Conservation (phyloP, 2,329 filamentous ascomycete species). For the Helotiales sp. region DNA sequence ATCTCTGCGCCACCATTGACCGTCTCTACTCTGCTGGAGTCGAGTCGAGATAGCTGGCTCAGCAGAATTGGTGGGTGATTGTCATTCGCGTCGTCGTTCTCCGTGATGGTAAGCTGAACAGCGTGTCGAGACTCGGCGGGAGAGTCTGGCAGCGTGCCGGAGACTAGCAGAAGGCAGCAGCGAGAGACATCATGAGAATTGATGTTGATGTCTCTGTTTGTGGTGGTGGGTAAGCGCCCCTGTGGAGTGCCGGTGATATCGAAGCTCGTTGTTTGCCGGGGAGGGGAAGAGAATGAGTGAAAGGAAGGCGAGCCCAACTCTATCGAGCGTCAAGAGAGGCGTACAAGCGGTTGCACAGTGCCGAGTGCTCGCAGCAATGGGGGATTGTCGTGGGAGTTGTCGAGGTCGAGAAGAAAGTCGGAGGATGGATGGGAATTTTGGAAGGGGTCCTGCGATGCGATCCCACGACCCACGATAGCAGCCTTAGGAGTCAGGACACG, state of each 20-base stretch:
- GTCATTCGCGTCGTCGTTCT: slow-evolving; percentile 26
- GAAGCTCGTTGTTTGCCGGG: not conserved
- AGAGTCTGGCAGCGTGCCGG: slow-evolving; percentile 22
- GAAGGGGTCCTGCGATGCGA: not conserved
- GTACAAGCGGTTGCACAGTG: slow-evolving; percentile 3
- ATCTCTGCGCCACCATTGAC: slow-evolving; percentile 31
- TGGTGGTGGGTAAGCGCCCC: slow-evolving; percentile 17
- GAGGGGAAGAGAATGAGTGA: not conserved
- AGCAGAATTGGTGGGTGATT: slow-evolving; percentile 4
- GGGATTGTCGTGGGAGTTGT: slow-evolving; percentile 13
- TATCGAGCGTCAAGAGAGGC: slow-evolving; percentile 14
- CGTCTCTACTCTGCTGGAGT: slow-evolving; percentile 11
- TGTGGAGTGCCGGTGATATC: slow-evolving; percentile 2
- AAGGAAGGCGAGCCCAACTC: slow-evolving; percentile 10
- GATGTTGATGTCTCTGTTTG: slow-evolving; percentile 32
- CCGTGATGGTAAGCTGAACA: slow-evolving; percentile 17
- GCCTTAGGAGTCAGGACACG: no score
- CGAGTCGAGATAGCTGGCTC: slow-evolving; percentile 5
- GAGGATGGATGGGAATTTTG: not conserved
- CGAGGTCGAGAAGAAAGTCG: slow-evolving; percentile 3
- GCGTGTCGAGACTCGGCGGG: slow-evolving; percentile 15
- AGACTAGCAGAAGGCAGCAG: slow-evolving; percentile 24
- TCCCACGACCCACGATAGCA: no score
- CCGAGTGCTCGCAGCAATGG: slow-evolving; percentile 7
- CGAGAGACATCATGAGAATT: slow-evolving; percentile 31